These are phyloP conservation scores for Candida tammaniensis DNA, from an alignment of 805 yeast species.

Conservation along the genomic window DNA sequence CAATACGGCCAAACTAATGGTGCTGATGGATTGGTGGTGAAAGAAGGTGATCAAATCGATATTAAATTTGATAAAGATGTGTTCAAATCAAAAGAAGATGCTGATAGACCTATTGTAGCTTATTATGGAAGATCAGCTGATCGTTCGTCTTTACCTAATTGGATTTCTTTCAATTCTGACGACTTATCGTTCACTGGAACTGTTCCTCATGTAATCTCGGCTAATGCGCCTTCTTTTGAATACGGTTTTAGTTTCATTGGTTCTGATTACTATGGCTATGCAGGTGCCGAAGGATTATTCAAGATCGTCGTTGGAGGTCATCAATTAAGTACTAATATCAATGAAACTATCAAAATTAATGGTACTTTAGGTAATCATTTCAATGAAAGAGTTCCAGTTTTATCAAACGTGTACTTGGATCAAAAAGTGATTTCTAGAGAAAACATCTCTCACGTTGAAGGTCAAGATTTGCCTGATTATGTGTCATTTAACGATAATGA, in stretches of 20 bases:
- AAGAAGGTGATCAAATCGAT: conserved; percentile 65
- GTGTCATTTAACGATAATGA: conserved; percentile 40
- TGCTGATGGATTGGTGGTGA: conserved; percentile 64
- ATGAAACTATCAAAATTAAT: conserved; percentile 56
- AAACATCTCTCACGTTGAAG: conserved; percentile 56
- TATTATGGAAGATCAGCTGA: conserved; percentile 82
- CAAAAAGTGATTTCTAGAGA: conserved; percentile 42
- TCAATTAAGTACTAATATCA: conserved; percentile 63
- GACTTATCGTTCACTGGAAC: conserved; percentile 75
- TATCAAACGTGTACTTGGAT: conserved; percentile 63
- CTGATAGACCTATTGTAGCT: conserved; percentile 51
- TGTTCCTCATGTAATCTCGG: conserved; percentile 83
- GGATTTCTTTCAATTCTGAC: conserved; percentile 71
- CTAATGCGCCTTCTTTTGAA: conserved; percentile 80
- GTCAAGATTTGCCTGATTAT: conserved; percentile 60
- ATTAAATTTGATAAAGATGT: conserved; percentile 58
- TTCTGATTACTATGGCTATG: conserved; percentile 69
- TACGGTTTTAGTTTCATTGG: conserved; percentile 75
- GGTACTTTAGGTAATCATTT: conserved; percentile 64
- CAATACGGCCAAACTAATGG: conserved; percentile 77
- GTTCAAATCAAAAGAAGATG: conserved; percentile 46
- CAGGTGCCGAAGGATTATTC: conserved; percentile 71
- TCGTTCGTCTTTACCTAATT: conserved; percentile 85
- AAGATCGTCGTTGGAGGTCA: conserved; percentile 85
- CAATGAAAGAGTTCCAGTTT: conserved; percentile 55